phyloP scores from a whole-genome alignment of 805 yeast species.

The Scheffersomyces amazonensis region DNA sequence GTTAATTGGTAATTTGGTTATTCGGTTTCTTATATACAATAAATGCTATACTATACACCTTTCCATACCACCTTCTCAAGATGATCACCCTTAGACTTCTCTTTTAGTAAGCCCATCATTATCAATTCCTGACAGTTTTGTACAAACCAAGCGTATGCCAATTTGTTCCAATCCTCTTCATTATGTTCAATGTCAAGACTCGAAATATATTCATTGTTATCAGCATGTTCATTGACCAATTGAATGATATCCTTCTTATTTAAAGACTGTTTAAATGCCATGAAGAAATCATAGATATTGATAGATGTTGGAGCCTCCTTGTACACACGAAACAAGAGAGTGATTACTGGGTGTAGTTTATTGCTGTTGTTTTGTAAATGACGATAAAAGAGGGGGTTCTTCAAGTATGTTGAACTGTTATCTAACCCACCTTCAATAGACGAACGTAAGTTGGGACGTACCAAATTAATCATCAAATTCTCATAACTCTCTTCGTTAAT shows the following conservation, averaged over 20 bases:
- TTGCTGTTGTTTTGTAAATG: background rate
- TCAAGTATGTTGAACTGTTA: slow-evolving; percentile 22
- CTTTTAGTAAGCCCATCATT: slow-evolving; percentile 65
- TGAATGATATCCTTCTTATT: slow-evolving; percentile 19
- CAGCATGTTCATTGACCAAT: slow-evolving; percentile 11
- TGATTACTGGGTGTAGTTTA: slow-evolving; percentile 2
- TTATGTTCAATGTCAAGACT: slow-evolving; percentile 15
- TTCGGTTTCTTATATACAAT: background rate
- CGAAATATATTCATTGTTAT: slow-evolving; percentile 10
- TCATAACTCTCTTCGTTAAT: slow-evolving; percentile 35
- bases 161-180: slow-evolving; percentile 56
- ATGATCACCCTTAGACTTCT: slow-evolving; percentile 58
- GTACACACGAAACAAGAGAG: slow-evolving; percentile 62
- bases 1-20: too few relatives aligned
- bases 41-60: slow-evolving; percentile 44
- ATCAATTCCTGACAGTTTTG: slow-evolving; percentile 72
- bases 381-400: slow-evolving; percentile 11
- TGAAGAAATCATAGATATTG: slow-evolving; percentile 65
- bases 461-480: slow-evolving; percentile 34
- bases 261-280: slow-evolving; percentile 55
- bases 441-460: slow-evolving; percentile 34
- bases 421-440: slow-evolving; percentile 29
- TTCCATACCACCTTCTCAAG: slow-evolving; percentile 74
- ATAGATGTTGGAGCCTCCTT: slow-evolving; percentile 74
- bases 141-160: slow-evolving; percentile 68